Evolutionary conservation across 768 basidiomycete species (phyloP), one percentile per base, ranked within the genome.

Genomic region (Solioccasus polychromus): DNA sequence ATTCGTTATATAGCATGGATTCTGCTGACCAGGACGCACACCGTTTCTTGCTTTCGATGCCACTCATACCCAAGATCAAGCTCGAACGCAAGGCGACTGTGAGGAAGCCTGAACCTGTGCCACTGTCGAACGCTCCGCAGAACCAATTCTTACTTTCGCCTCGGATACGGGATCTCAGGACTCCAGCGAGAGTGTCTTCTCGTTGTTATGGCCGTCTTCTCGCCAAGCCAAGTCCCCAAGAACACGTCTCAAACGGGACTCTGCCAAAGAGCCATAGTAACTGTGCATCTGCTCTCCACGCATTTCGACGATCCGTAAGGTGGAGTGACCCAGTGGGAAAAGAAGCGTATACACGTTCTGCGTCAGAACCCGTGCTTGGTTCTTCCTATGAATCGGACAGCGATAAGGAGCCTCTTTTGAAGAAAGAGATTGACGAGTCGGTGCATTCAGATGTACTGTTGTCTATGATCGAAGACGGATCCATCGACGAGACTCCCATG

Each of bases 31-130:
- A 57, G 18, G 58, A 61, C 5, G 45, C 42, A 2, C 58, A 63
- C 35, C 42, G 44, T 2, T 18, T 51, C 28, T 46, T 63, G 37
- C 52, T 63, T 38, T 60, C 63, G 4, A 65, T 60, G 44, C 61
- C 61, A 5, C 45, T 53, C 1, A 66, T 62, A n/a, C 61, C 61
- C 23, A 49, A 40, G 39, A 63, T 63, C 40, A 59, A 48, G 22
- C 57, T 63, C 3, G 51, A 63, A 20, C 59, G 59, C 36, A 62
- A 55, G 22, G 59, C 59, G 22, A 60, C 59, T 7, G 35, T 62
- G 14, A 59, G 47, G 47, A 39, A 52, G 15, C 32, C 37, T 0
- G 53, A 53, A 9, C 32, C 35, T 10, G 28, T 1, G 14, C 43
- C 26, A 20, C 25, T 15, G 2, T 37, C 23, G 9, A 38, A 43